Percentiles rank a stretch among this genome's conserved stretches.
phyloP scores from a whole-genome alignment of 2,329 filamentous ascomycete genomes.

The Emergomyces pasteurianus region DNA sequence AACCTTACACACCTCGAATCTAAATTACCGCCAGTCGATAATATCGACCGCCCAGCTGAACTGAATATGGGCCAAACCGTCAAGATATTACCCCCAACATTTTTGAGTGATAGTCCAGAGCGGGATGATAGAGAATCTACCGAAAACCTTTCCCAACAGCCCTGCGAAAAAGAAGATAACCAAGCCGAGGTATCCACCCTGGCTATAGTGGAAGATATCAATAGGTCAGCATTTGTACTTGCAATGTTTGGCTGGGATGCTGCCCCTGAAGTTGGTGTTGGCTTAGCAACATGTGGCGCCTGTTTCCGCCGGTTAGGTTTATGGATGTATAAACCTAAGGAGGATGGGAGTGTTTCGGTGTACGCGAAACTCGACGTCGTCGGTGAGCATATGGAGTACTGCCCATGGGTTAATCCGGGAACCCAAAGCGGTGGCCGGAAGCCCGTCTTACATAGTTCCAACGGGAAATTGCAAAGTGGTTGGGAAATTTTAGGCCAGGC shows the following conservation, averaged over 20 bases:
- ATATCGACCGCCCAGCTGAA: conserved; percentile 21
- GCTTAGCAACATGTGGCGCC: conserved; percentile 67
- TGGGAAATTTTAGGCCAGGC: conserved; percentile 36
- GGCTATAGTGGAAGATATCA: conserved; percentile 24
- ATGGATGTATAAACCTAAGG: conserved; percentile 83
- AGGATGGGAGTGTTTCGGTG: conserved; percentile 34
- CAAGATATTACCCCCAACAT: conserved; percentile 18
- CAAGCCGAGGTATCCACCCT: not conserved
- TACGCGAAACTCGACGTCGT: conserved; percentile 51
- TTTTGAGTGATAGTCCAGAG: not conserved
- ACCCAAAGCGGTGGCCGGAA: conserved; percentile 43
- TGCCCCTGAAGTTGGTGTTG: conserved; percentile 37
- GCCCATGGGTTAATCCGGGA: conserved; percentile 59
- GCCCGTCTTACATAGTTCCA: conserved; percentile 19
- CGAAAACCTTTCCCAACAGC: not conserved
- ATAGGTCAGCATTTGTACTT: conserved; percentile 53
- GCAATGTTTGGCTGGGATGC: conserved; percentile 68
- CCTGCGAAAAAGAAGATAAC: not conserved
- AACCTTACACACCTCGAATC: conserved; percentile 33
- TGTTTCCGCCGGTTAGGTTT: conserved; percentile 82
- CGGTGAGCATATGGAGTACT: conserved; percentile 69
- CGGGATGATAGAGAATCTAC: too few relatives aligned
- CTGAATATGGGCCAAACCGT: conserved; percentile 22
- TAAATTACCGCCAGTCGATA: conserved; percentile 23
- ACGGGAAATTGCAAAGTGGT: conserved; percentile 28